Conservation (phyloP, 2,329 filamentous ascomycete genomes). For the Cercospora canescens region DNA sequence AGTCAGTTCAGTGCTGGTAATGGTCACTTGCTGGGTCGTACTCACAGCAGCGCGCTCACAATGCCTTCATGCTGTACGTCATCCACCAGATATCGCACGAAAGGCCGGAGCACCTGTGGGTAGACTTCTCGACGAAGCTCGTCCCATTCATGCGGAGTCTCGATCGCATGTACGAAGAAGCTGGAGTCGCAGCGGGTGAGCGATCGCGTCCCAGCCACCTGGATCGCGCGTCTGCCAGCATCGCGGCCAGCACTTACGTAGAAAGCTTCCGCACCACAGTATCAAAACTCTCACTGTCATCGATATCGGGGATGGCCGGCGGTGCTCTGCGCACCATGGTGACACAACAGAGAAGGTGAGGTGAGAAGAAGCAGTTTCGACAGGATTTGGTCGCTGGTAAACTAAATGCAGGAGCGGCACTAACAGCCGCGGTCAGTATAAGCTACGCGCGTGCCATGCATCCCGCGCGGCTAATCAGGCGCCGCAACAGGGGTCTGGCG, state of each 20-base stretch:
- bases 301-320: constrained; percentile 45
- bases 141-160: constrained; percentile 69
- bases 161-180: constrained; percentile 63
- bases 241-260: constrained; percentile 44
- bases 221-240: neutral
- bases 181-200: constrained; percentile 39
- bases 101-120: constrained; percentile 56
- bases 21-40: neutral
- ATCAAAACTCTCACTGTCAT: constrained; percentile 60
- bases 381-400: constrained; percentile 1
- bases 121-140: constrained; percentile 68
- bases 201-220: constrained; percentile 9
- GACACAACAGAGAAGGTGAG: neutral
- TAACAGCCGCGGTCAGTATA: constrained; percentile 2
- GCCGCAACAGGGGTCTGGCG: neutral
- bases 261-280: constrained; percentile 68
- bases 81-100: constrained; percentile 65
- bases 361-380: neutral
- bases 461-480: neutral
- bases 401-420: neutral
- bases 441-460: neutral
- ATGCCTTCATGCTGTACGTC: constrained; percentile 68
- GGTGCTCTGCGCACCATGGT: neutral
- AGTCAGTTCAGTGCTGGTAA: neutral
- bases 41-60: constrained; percentile 70